These are phyloP conservation scores for Neonectria coccinea DNA, from an alignment of 2,329 filamentous ascomycete genomes.

Conservation along the genomic window DNA sequence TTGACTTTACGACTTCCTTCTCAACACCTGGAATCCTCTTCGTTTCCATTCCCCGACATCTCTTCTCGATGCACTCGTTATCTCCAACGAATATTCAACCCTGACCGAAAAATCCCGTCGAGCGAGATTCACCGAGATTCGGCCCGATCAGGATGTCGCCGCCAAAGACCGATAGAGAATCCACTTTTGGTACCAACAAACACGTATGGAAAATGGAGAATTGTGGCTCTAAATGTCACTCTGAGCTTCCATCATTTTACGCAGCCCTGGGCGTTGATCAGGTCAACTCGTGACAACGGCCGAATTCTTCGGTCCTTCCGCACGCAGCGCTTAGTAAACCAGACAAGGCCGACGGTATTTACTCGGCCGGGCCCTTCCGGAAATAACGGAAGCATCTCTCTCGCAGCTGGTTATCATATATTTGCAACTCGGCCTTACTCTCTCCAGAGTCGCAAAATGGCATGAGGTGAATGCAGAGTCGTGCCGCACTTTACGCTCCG, in stretches of 20 bases:
- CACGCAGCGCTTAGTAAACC: neutral
- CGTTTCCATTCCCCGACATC: neutral
- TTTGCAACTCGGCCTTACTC: neutral
- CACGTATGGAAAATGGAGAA: neutral
- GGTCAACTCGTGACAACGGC: neutral
- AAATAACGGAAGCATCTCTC: neutral
- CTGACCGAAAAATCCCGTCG: neutral
- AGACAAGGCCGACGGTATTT: neutral
- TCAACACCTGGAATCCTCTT: neutral
- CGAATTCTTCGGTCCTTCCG: neutral
- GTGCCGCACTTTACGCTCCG: neutral
- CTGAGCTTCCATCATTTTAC: neutral
- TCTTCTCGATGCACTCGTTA: neutral
- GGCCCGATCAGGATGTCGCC: conserved; percentile 26
- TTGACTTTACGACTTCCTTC: neutral
- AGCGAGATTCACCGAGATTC: conserved; percentile 32
- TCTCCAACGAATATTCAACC: neutral
- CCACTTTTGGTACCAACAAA: conserved; percentile 12
- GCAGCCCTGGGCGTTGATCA: neutral
- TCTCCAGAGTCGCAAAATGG: neutral
- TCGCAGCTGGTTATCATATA: neutral
- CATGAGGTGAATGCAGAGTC: neutral
- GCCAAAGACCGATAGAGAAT: conserved; percentile 17
- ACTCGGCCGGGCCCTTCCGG: neutral
- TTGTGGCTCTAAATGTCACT: neutral